These are phyloP conservation scores for Penicillium mononematosum DNA, from an alignment of 495 filamentous ascomycete species.

Conservation along the genomic window DNA sequence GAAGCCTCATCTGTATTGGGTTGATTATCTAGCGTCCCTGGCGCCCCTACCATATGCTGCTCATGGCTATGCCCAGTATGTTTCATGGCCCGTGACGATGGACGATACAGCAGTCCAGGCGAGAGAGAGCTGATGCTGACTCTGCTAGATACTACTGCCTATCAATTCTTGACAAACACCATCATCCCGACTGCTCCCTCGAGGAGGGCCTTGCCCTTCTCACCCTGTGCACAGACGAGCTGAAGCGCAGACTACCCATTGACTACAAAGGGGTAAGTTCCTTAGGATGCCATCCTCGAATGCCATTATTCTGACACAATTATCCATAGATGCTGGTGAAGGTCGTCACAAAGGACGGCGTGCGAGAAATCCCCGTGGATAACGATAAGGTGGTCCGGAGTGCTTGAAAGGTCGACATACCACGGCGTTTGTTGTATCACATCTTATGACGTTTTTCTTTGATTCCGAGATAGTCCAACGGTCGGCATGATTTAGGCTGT, in stretches of 20 bases:
- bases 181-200: conserved; percentile 86
- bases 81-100: conserved; percentile 20
- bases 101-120: neutral
- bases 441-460: conserved; percentile 38
- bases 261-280: conserved; percentile 87
- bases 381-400: conserved; percentile 69
- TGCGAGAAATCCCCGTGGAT: conserved; percentile 74
- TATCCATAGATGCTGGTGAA: conserved; percentile 70
- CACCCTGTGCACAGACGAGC: conserved; percentile 90
- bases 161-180: conserved; percentile 95
- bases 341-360: conserved; percentile 88
- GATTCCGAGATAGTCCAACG: conserved; percentile 30
- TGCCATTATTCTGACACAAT: conserved; percentile 15
- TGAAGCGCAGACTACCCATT: conserved; percentile 92
- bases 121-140: conserved; percentile 22
- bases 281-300: neutral
- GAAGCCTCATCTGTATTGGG: conserved; percentile 90
- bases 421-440: conserved; percentile 43
- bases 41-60: conserved; percentile 91
- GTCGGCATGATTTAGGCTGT: conserved; percentile 13
- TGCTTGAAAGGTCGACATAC: conserved; percentile 52
- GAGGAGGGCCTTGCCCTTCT: conserved; percentile 88
- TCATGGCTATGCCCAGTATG: conserved; percentile 96
- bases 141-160: conserved; percentile 81
- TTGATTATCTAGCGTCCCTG: conserved; percentile 90